Base-by-base conservation (phyloP, 768 basidiomycete species). In the Tremella yokohamensis region DNA sequence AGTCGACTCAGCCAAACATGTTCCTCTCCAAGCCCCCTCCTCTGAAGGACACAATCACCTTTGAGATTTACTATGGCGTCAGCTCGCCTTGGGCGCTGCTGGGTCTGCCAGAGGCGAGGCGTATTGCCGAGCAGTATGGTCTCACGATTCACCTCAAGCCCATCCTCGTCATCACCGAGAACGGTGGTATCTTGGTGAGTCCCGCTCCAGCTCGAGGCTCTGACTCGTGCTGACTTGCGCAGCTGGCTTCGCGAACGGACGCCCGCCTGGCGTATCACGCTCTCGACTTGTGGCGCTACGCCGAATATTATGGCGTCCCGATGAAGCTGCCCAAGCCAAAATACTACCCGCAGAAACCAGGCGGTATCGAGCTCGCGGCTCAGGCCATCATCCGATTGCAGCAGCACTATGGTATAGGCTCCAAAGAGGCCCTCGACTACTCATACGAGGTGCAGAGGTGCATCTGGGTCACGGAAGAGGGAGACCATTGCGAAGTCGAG, bases 231-330 rank as follows among this genome's bases (percentile, higher is more conserved):
- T 55, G 47, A 51, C 54, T 34, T 6, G 18, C 39, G 15, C 4
- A 68, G 66, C 60, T 68, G n/a, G 64, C 64, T 22, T 59, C 64
- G 11, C 61, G 69, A 12, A 66, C 63, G 37, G 48, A 55, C 13
- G 62, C 69, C 20, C 57, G 66, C 58, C 63, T 64, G 58, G 69
- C 64, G 2, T 70, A 70, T 45, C 66, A 67, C 37, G 66, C 69
- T 0, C 56, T 70, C 40, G 69, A 70, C 60, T 58, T 70, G 2
- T 26, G 47, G 12, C 57, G 69, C n/a, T 57, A 24, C 20, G 58
- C 69, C n/a, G 49, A 57, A 42, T 49, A 42, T 48, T 49, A 55
- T 16, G 37, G 42, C 3, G 47, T 66, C 40, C 49, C 54, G 9
- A 24, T 70, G 22, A 64, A 60, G 42, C 29, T 34, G 29, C 39